Evolutionary conservation across 2,329 filamentous ascomycete species (phyloP), one percentile per base, ranked within the genome.

Genomic region (Phaeosphaeriaceae sp.): DNA sequence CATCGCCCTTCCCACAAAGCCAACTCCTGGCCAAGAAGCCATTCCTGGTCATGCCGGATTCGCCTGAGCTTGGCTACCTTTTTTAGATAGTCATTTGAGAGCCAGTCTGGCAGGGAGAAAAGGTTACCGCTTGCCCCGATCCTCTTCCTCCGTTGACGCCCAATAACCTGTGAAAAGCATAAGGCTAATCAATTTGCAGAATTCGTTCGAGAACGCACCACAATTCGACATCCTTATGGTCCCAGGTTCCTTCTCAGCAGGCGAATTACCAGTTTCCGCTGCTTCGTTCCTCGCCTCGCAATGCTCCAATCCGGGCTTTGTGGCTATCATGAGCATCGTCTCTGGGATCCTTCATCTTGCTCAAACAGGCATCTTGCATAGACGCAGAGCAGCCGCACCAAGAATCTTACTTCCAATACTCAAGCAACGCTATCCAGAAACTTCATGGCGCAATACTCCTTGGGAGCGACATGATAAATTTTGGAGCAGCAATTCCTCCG

Each of bases 51-150:
- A 50, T 44, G 67, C 64, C 58, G 65, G 67, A 67, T 67, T 68
- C 63, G 58, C 60, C 62, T 58, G 59, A 60, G 63, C 58, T 64
- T 65, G 64, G 46, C 57, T 64, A 35, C 48, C 38, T 52, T 34
- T 17, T 11, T 33, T 38, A 48, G 48, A 42, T 56, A 60, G 62
- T 58, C 60, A 64, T 66, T 58, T 66, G 51, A 62, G 59, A 67
- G 63, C 50, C 52, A 67, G 48, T 67, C 67, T 72, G 63, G 67
- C 68, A 61, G 58, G 64, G 67, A 72, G 66, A 60, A 71, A 71
- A 72, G 67, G 68, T 71, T 61, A 68, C 66, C 56, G 64, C 56
- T 53, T 49, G 34, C 63, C 66, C 64, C 54, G 29, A n/a, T 46
- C 30, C 51, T 38, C 37, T 34, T 33, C 32, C 44, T 45, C 29